Percentiles rank a stretch among this genome's conserved stretches.
Conservation (phyloP, 2,329 filamentous ascomycete genomes). For the Diaporthe ilicicola region DNA sequence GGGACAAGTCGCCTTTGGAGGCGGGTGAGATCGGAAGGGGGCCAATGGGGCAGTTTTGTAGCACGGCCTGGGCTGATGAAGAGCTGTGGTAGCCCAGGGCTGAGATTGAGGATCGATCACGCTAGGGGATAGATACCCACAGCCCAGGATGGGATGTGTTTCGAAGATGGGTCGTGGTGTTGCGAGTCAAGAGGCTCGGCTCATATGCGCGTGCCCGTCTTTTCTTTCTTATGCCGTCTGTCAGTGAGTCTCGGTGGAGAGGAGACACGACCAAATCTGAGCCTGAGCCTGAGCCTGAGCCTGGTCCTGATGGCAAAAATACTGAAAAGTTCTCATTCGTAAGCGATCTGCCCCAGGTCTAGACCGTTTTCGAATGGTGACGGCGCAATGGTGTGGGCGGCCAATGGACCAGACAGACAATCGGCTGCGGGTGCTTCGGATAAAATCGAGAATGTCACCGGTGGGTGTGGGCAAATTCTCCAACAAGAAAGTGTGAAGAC, state of each 20-base stretch:
- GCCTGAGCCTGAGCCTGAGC: no score
- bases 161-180: slow-evolving; percentile 24
- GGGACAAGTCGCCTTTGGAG: background rate
- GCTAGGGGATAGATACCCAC: slow-evolving; percentile 15
- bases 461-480: background rate
- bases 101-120: background rate
- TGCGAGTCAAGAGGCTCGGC: slow-evolving; percentile 28
- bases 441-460: background rate
- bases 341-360: background rate
- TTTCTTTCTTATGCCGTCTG: background rate
- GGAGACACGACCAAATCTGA: background rate
- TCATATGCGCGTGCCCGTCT: background rate
- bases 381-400: background rate
- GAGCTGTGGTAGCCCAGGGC: slow-evolving; percentile 3
- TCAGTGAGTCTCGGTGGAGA: slow-evolving; percentile 11
- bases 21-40: background rate
- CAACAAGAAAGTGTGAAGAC: background rate
- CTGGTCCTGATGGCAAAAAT: background rate
- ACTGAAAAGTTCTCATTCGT: background rate
- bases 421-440: background rate
- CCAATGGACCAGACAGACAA: background rate
- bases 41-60: slow-evolving; percentile 8
- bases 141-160: slow-evolving; percentile 26
- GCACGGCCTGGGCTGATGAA: background rate
- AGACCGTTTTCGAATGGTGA: background rate